Conservation (phyloP, 768 basidiomycete genomes). For the Plicaturopsis crispa region DNA sequence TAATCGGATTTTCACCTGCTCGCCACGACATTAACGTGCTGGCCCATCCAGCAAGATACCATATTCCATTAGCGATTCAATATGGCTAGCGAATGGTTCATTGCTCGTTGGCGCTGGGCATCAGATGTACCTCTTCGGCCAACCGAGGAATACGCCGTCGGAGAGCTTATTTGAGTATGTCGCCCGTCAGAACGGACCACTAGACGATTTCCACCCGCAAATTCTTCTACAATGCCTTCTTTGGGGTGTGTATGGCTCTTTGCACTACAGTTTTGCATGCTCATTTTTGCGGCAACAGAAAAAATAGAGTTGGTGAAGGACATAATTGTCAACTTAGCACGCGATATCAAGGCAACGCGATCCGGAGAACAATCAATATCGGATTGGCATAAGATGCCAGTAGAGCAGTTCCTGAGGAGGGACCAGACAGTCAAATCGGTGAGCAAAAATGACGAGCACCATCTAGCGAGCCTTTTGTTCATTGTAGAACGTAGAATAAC, state of each 20-base stretch:
- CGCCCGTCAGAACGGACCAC: slow-evolving; percentile 75
- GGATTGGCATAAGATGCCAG: slow-evolving; percentile 43
- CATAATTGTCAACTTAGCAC: slow-evolving; percentile 63
- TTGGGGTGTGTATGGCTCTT: slow-evolving; percentile 57
- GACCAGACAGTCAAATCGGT: slow-evolving; percentile 9
- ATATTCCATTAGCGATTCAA: slow-evolving; percentile 78
- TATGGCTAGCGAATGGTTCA: slow-evolving; percentile 82
- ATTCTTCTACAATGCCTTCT: slow-evolving; percentile 87
- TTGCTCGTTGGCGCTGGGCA: slow-evolving; percentile 79
- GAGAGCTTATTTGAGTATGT: slow-evolving; percentile 76
- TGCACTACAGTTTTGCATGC: slow-evolving; percentile 3
- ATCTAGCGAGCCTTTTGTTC: neutral
- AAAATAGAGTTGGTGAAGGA: slow-evolving; percentile 83
- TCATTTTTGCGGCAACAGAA: slow-evolving; percentile 31
- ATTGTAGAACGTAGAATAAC: slow-evolving; percentile 1
- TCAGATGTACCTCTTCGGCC: slow-evolving; percentile 75
- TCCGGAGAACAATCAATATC: slow-evolving; percentile 14
- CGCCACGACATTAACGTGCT: too few species aligned
- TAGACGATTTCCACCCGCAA: slow-evolving; percentile 90
- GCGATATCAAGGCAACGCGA: slow-evolving; percentile 27
- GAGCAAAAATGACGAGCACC: neutral
- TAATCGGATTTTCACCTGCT: slow-evolving; percentile 5
- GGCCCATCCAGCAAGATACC: slow-evolving; percentile 53
- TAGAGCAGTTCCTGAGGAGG: slow-evolving; percentile 48
- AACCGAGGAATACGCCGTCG: slow-evolving; percentile 20